These are phyloP conservation scores for Zoysia pacifica DNA, from an alignment of 176 grass and related monocot genomes.

Conservation along the genomic window DNA sequence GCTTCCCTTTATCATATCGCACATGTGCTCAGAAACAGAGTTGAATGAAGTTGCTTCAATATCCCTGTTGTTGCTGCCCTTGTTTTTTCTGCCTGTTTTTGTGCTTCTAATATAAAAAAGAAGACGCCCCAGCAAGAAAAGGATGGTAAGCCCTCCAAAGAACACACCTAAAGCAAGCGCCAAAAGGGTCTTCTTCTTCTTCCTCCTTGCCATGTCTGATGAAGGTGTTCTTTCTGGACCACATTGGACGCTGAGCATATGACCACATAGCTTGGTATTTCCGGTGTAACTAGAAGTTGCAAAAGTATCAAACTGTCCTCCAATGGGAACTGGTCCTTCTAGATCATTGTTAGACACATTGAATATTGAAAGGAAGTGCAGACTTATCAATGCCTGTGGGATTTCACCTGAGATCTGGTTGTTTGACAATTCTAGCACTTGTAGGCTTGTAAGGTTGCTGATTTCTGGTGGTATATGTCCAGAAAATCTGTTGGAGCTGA, in stretches of 20 bases:
- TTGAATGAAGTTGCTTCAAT: slow-evolving; percentile 54
- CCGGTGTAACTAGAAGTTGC: slow-evolving; percentile 60
- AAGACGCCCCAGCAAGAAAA: slow-evolving; percentile 57
- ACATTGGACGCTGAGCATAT: slow-evolving; percentile 36
- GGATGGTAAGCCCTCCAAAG: slow-evolving; percentile 52
- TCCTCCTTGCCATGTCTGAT: not conserved
- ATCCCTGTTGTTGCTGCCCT: slow-evolving; percentile 38
- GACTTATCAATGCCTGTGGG: slow-evolving; percentile 38
- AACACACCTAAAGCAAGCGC: slow-evolving; percentile 63
- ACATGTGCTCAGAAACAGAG: slow-evolving; percentile 46
- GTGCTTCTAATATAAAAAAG: slow-evolving; percentile 46
- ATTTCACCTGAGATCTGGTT: slow-evolving; percentile 66
- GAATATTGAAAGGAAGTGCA: slow-evolving; percentile 68
- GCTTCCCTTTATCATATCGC: slow-evolving; percentile 46
- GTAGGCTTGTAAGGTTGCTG: slow-evolving; percentile 61
- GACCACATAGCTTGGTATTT: slow-evolving; percentile 65
- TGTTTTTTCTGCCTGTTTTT: slow-evolving; percentile 39
- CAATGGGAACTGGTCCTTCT: slow-evolving; percentile 58
- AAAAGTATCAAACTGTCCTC: slow-evolving; percentile 70
- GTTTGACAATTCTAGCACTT: slow-evolving; percentile 54
- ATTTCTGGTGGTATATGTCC: slow-evolving; percentile 57
- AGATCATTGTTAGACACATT: slow-evolving; percentile 73
- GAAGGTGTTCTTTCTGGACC: slow-evolving; percentile 1
- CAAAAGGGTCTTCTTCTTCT: slow-evolving; percentile 56
- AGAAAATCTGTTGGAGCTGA: slow-evolving; percentile 63